Conservation (phyloP, 75 land plant species). For the Sequoia sempervirens region DNA sequence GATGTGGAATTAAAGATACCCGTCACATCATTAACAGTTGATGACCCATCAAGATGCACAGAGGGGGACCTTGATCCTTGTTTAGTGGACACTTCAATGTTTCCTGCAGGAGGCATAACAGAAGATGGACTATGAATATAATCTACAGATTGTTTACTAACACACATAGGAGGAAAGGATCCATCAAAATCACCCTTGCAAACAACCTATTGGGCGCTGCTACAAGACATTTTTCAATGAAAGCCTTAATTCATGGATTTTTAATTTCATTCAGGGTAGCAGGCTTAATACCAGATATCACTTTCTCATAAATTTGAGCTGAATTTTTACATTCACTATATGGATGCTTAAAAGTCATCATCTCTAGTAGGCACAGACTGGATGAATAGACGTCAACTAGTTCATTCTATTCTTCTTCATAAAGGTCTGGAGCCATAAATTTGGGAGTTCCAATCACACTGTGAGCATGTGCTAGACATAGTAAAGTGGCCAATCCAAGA, state of each 20-base stretch:
- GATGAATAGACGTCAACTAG: slow-evolving; percentile 74
- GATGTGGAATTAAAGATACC: slow-evolving; percentile 1
- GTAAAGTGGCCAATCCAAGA: slow-evolving; percentile 64
- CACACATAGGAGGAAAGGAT: slow-evolving; percentile 60
- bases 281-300: slow-evolving; percentile 70
- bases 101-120: slow-evolving; percentile 1
- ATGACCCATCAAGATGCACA: slow-evolving; percentile 36
- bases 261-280: slow-evolving; percentile 69
- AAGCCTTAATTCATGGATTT: slow-evolving; percentile 51
- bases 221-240: slow-evolving; percentile 80
- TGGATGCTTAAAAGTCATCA: slow-evolving; percentile 79
- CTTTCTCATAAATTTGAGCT: slow-evolving; percentile 72
- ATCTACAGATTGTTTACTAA: slow-evolving; percentile 21
- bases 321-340: slow-evolving; percentile 69
- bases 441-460: slow-evolving; percentile 84
- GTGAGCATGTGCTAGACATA: slow-evolving; percentile 66
- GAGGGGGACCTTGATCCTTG: slow-evolving; percentile 17
- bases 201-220: slow-evolving; percentile 68
- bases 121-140: slow-evolving; percentile 9
- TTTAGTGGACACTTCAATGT: not conserved
- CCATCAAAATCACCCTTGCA: slow-evolving; percentile 79
- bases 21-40: slow-evolving; percentile 7
- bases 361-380: slow-evolving; percentile 79
- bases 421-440: slow-evolving; percentile 84
- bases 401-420: slow-evolving; percentile 74